A percentile compares a stretch with the other conserved stretches of the same genome.
Conservation (phyloP, 805 yeast species). For the Kodamaea neixiangensis region DNA sequence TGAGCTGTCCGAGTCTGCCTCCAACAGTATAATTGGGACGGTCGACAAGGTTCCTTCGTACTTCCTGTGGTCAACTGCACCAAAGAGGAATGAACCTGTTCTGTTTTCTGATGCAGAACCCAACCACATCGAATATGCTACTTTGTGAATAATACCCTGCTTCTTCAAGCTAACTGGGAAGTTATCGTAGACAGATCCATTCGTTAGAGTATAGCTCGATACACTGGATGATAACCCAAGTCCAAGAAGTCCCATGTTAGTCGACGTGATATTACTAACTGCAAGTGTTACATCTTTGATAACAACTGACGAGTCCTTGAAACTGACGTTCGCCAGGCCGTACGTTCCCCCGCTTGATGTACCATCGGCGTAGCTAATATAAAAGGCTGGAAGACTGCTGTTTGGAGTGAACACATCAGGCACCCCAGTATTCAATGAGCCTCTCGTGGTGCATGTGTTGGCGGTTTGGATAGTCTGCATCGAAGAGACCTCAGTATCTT, state of each 20-base stretch:
- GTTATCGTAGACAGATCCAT: constrained; percentile 45
- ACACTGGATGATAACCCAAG: background rate
- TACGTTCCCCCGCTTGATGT: background rate
- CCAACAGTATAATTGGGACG: constrained; percentile 32
- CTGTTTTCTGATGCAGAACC: constrained; percentile 18
- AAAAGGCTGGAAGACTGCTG: background rate
- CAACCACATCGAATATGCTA: constrained; percentile 29
- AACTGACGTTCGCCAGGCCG: background rate
- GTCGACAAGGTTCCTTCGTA: constrained; percentile 19
- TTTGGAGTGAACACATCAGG: background rate
- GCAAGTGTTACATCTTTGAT: background rate
- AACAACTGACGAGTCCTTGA: background rate
- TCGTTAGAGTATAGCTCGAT: background rate
- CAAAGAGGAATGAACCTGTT: constrained; percentile 29
- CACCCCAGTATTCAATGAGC: background rate
- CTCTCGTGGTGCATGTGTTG: background rate
- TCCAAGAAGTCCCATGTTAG: background rate
- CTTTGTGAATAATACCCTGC: constrained; percentile 27
- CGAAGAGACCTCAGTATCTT: no score
- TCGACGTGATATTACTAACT: background rate
- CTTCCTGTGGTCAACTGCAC: constrained; percentile 32
- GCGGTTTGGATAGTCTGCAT: background rate
- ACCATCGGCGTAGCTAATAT: background rate
- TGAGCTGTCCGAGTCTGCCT: no score
- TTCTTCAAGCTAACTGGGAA: constrained; percentile 25